These are phyloP conservation scores for Capsicum chinense DNA, from an alignment of 257 asterid species.

Conservation along the genomic window DNA sequence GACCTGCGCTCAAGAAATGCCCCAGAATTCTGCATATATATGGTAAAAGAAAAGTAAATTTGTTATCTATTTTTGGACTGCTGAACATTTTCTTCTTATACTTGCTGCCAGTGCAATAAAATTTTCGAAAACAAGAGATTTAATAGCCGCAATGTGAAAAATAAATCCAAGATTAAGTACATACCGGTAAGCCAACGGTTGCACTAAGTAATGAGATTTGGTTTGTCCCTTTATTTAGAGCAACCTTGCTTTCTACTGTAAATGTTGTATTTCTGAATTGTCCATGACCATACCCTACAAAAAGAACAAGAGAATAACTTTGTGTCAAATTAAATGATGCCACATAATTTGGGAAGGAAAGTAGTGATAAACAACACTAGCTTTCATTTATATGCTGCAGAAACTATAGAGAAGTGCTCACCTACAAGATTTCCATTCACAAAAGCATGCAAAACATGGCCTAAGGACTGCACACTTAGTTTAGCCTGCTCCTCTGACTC, in stretches of 20 bases:
- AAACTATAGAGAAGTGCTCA: conserved; percentile 33
- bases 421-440: conserved; percentile 67
- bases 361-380: too few relatives aligned
- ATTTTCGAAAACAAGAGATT: not conserved
- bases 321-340: too few relatives aligned
- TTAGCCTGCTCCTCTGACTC: conserved; percentile 38
- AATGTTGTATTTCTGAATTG: conserved; percentile 43
- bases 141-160: not conserved
- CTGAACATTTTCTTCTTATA: not conserved
- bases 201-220: conserved; percentile 72
- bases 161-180: not conserved
- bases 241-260: conserved; percentile 38
- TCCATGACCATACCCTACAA: conserved; percentile 71
- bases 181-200: conserved; percentile 82
- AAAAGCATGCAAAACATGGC: conserved; percentile 68
- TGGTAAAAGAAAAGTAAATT: conserved; percentile 1
- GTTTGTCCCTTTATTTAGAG: conserved; percentile 53
- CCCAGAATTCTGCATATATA: conserved; percentile 67
- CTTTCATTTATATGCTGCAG: too few relatives aligned
- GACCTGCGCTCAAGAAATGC: conserved; percentile 68
- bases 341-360: too few relatives aligned
- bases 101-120: not conserved
- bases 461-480: conserved; percentile 59
- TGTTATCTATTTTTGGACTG: not conserved
- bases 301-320: not conserved